Evolutionary conservation across 2,329 filamentous ascomycete genomes (phyloP), one percentile per base, ranked within the genome.

Genomic region (Emmonsiellopsis sp.): DNA sequence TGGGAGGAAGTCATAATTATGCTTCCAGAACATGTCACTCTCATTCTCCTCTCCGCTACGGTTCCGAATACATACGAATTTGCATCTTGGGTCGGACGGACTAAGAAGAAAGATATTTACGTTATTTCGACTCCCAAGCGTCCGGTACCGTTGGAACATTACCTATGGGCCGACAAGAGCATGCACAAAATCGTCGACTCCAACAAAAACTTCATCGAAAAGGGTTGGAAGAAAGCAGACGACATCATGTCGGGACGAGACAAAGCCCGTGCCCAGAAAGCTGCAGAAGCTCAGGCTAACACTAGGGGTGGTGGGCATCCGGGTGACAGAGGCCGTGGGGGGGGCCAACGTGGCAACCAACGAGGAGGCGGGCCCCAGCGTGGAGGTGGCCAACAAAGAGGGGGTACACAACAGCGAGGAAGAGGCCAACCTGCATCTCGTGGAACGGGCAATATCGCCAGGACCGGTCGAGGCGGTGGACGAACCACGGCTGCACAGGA

Each of bases 1-100:
- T 98, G 93, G 93, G 93, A 98, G 70, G 93, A 98, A 71, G 93
- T 98, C 63, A 98, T 98, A 65, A 98, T 98, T 64, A 97, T 98
- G 93, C 78, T 98, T 53, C 93, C 93, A 0, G 91, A 95, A 67
- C 93, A 98, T 71, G 89, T 98, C 40, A 95, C 93, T 2, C 79
- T 98, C 21, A 98, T 98, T 60, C 76, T 97, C 2, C 79, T 98
- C 2, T 98, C 93, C 4, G 93, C 93, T 0, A 98, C 93, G 0
- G 93, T 98, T 0, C 93, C 93, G 1, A 98, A 98, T 67, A 97
- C 93, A 0, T 83, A 96, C 58, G 93, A 98, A 67, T 98, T 98
- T 63, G 93, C 93, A 1, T 97, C 91, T 0, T 98, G 93, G 93
- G 92, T 98, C 27, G 93, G 93, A 9, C 82, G 93, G 49, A 98